phyloP scores from a whole-genome alignment of 352 stramenopile species.

The Saprolegnia diclina region DNA sequence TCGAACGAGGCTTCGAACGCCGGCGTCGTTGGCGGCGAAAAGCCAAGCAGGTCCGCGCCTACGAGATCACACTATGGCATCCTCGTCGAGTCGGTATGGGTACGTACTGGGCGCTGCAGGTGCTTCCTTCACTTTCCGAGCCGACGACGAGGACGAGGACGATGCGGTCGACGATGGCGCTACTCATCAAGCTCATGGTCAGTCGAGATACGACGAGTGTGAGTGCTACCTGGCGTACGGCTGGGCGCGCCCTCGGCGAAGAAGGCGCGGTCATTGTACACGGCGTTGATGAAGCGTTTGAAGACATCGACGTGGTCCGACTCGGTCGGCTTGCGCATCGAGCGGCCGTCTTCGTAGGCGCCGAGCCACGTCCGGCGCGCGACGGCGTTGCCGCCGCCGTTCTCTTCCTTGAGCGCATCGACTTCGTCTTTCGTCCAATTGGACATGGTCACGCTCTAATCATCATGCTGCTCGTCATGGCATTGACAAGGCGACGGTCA shows the following conservation, averaged over 20 bases:
- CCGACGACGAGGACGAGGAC: conserved; percentile 28
- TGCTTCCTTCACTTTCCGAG: not conserved
- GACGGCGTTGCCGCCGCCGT: conserved; percentile 84
- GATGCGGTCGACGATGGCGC: conserved; percentile 44
- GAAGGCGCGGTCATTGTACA: conserved; percentile 79
- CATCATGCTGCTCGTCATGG: not conserved
- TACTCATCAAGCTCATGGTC: conserved; percentile 13
- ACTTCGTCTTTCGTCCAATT: conserved; percentile 91
- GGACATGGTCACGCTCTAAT: conserved; percentile 88
- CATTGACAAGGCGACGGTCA: not conserved
- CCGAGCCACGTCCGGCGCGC: conserved; percentile 82
- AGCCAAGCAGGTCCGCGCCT: conserved; percentile 30
- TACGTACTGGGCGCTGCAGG: conserved; percentile 23
- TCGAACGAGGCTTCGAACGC: conserved; percentile 28
- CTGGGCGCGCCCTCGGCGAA: conserved; percentile 43
- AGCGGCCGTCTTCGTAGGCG: conserved; percentile 58
- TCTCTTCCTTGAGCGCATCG: conserved; percentile 74
- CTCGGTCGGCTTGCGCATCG: conserved; percentile 61
- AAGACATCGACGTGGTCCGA: conserved; percentile 78
- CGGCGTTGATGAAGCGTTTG: conserved; percentile 78
- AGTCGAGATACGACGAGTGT: too few species aligned
- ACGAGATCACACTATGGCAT: not conserved
- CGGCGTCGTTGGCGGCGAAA: conserved; percentile 30
- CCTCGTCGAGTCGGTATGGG: not conserved
- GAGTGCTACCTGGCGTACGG: not conserved